Evolutionary conservation across 2,329 filamentous ascomycete species (phyloP).

Genomic region (Atkinsonella texensis): DNA sequence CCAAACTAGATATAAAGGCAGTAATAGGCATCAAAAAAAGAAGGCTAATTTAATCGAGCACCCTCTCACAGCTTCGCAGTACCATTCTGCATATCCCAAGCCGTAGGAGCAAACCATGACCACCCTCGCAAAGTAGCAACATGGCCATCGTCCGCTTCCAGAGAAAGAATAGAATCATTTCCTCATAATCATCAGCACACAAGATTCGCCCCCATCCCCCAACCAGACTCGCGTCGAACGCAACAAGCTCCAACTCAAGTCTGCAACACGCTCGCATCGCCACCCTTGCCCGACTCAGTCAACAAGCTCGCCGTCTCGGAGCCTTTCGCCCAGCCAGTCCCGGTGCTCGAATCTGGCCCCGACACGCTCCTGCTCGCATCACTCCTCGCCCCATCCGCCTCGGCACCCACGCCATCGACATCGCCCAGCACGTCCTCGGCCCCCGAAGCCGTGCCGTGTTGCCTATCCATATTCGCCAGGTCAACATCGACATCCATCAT

Average conservation of each 20-base stretch:
- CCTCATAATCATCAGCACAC: neutral
- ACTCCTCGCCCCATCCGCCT: slow-evolving; percentile 13
- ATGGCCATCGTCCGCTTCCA: neutral
- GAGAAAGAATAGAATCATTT: neutral
- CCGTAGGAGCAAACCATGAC: neutral
- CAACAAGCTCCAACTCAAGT: neutral
- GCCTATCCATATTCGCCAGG: slow-evolving; percentile 6
- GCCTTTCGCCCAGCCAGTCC: slow-evolving; percentile 21
- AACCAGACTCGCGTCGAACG: neutral
- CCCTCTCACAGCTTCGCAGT: neutral
- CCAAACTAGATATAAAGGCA: neutral
- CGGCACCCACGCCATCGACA: slow-evolving; percentile 9
- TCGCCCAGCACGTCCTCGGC: too few relatives aligned
- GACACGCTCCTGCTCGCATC: slow-evolving; percentile 26
- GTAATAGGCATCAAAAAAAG: neutral
- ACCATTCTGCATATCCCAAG: neutral
- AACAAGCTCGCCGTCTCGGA: slow-evolving; percentile 27
- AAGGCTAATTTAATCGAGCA: neutral
- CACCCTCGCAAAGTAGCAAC: neutral
- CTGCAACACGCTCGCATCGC: neutral
- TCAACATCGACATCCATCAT: slow-evolving; percentile 13
- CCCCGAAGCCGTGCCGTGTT: neutral
- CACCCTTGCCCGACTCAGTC: slow-evolving; percentile 15
- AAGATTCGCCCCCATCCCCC: neutral
- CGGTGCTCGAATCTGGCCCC: slow-evolving; percentile 24